A percentile compares a stretch with the other conserved stretches of the same genome.
These are phyloP conservation scores for Abrus precatorius DNA, from an alignment of 306 rosid genomes.

Conservation along the genomic window DNA sequence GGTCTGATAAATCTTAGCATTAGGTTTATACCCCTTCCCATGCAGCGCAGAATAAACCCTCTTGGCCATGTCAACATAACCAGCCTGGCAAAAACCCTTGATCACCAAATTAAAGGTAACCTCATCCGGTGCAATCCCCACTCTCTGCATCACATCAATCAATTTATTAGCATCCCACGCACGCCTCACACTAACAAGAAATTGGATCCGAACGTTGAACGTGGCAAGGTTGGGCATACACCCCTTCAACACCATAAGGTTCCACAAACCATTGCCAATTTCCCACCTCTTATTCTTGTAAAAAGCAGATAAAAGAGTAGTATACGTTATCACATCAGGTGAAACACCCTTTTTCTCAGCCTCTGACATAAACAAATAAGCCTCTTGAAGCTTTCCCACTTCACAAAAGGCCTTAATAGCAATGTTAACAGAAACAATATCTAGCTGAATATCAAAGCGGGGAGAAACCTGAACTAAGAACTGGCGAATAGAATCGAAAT, in stretches of 20 bases:
- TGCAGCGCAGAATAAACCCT: constrained; percentile 66
- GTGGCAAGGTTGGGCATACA: constrained; percentile 71
- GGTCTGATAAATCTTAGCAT: constrained; percentile 76
- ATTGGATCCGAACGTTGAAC: constrained; percentile 80
- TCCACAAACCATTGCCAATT: constrained; percentile 85
- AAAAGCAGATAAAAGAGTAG: constrained; percentile 75
- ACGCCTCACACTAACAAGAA: constrained; percentile 58
- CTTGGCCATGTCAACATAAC: constrained; percentile 74
- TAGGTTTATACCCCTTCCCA: constrained; percentile 62
- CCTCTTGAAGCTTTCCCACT: constrained; percentile 53
- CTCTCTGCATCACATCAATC: constrained; percentile 63
- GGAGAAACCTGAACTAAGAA: constrained; percentile 47
- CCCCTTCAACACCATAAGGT: constrained; percentile 74
- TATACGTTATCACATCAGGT: constrained; percentile 77
- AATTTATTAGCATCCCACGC: constrained; percentile 77
- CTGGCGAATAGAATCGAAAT: constrained; percentile 48
- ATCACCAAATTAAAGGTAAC: constrained; percentile 76
- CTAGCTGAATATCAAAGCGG: constrained; percentile 59
- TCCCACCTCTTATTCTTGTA: constrained; percentile 58
- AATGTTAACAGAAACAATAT: constrained; percentile 66
- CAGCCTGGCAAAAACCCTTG: constrained; percentile 73
- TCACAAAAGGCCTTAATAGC: constrained; percentile 70
- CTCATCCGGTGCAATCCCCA: constrained; percentile 69
- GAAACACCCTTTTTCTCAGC: constrained; percentile 62
- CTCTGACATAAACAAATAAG: constrained; percentile 66